These are phyloP conservation scores for Sphaerostilbella broomeana DNA, from an alignment of 2,329 filamentous ascomycete species.

Conservation along the genomic window DNA sequence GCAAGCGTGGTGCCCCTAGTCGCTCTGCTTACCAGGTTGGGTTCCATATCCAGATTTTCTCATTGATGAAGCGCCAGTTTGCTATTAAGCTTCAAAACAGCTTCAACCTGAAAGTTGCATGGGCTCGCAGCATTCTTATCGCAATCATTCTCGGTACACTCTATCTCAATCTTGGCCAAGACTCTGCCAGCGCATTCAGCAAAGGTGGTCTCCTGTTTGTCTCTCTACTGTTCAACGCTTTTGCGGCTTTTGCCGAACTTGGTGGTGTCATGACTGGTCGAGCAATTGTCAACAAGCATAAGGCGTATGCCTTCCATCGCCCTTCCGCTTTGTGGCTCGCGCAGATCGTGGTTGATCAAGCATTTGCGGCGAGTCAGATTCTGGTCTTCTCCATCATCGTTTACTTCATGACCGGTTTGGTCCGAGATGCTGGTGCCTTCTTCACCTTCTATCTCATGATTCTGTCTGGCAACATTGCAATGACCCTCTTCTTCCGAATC, in stretches of 20 bases:
- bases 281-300: conserved; percentile 76
- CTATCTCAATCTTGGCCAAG: conserved; percentile 62
- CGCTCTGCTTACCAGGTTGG: conserved; percentile 77
- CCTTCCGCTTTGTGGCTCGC: conserved; percentile 79
- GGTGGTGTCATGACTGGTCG: conserved; percentile 69
- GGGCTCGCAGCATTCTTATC: conserved; percentile 61
- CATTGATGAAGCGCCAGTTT: conserved; percentile 77
- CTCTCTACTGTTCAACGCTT: conserved; percentile 76
- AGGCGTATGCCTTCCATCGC: conserved; percentile 74
- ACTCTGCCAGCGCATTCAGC: conserved; percentile 66
- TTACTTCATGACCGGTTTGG: conserved; percentile 70
- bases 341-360: conserved; percentile 71
- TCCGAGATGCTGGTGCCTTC: conserved; percentile 65
- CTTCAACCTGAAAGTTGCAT: conserved; percentile 67
- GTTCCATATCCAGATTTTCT: conserved; percentile 77
- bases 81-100: conserved; percentile 81
- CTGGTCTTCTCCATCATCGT: conserved; percentile 67
- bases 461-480: conserved; percentile 60
- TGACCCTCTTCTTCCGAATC: conserved; percentile 73
- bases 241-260: conserved; percentile 75
- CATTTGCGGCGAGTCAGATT: conserved; percentile 65
- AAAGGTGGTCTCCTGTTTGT: conserved; percentile 78
- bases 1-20: conserved; percentile 68
- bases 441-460: conserved; percentile 71
- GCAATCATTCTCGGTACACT: conserved; percentile 75